These are phyloP conservation scores for Lanmaoa rubissima DNA, from an alignment of 768 basidiomycete genomes.

Conservation along the genomic window DNA sequence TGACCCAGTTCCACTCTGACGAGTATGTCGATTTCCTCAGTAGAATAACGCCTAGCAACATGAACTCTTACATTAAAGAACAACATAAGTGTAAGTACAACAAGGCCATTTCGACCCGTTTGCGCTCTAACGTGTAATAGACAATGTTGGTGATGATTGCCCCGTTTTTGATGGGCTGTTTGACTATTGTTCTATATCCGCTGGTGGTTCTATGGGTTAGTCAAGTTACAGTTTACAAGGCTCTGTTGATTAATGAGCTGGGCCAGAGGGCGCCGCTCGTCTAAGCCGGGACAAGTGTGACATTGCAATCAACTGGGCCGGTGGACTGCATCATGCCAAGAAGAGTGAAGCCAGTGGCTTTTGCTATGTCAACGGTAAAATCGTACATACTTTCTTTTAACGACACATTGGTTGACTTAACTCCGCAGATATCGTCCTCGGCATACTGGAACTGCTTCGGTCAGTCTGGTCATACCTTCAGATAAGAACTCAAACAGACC, in stretches of 20 bases:
- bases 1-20: constrained; percentile 99
- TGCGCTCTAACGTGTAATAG: constrained; percentile 38
- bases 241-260: constrained; percentile 7
- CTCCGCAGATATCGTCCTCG: constrained; percentile 88
- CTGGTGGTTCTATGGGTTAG: constrained; percentile 99
- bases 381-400: not conserved
- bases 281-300: constrained; percentile 96
- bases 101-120: not conserved
- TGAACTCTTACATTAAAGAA: constrained; percentile 90
- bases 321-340: constrained; percentile 97
- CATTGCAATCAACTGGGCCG: constrained; percentile 99
- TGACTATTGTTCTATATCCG: constrained; percentile 98
- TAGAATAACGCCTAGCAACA: constrained; percentile 92
- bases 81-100: constrained; percentile 83
- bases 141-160: constrained; percentile 98
- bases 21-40: constrained; percentile 98
- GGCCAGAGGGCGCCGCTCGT: constrained; percentile 91
- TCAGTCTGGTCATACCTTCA: constrained; percentile 31
- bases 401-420: not conserved
- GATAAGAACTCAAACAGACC: not conserved
- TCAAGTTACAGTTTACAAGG: constrained; percentile 2
- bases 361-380: constrained; percentile 93
- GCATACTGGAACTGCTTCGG: constrained; percentile 91
- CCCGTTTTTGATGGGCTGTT: constrained; percentile 98
- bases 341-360: constrained; percentile 99